phyloP scores from a whole-genome alignment of 805 yeast genomes.

The Teunomyces aglyptinius region DNA sequence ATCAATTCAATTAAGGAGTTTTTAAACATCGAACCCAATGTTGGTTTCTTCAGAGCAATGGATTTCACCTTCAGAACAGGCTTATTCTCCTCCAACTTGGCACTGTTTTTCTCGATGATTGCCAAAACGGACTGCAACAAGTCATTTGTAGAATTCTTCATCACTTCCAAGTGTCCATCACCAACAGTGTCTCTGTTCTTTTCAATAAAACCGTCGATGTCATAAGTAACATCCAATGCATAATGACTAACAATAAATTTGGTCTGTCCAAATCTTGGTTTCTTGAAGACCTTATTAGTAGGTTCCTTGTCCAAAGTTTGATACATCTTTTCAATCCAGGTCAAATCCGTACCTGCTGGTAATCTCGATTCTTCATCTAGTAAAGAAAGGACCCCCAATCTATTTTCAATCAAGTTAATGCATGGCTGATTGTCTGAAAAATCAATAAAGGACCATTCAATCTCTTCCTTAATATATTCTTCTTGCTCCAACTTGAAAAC shows the following conservation, averaged over 20 bases:
- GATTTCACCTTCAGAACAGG: constrained; percentile 28
- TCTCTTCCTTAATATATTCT: constrained; percentile 86
- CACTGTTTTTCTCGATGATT: constrained; percentile 59
- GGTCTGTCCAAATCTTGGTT: constrained; percentile 91
- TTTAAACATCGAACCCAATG: constrained; percentile 92
- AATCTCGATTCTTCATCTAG: constrained; percentile 94
- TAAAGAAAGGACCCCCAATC: constrained; percentile 80
- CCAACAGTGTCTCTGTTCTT: constrained; percentile 97
- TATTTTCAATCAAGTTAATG: constrained; percentile 85
- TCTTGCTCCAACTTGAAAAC: constrained; percentile 97
- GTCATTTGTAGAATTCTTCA: constrained; percentile 65
- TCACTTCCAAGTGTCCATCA: constrained; percentile 88
- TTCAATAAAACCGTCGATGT: constrained; percentile 91
- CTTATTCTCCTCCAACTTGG: constrained; percentile 39
- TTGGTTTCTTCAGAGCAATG: constrained; percentile 71
- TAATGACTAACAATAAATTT: constrained; percentile 90
- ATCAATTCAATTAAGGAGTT: constrained; percentile 87
- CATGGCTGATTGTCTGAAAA: constrained; percentile 97
- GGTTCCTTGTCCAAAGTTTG: constrained; percentile 80
- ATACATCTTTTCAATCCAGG: constrained; percentile 89
- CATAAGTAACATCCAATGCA: constrained; percentile 91
- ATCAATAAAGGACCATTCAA: constrained; percentile 95
- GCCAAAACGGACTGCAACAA: constrained; percentile 64
- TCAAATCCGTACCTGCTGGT: constrained; percentile 90
- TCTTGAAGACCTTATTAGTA: constrained; percentile 73